Base-by-base conservation (phyloP, 768 basidiomycete species). In the Psilocybe cyanescens region DNA sequence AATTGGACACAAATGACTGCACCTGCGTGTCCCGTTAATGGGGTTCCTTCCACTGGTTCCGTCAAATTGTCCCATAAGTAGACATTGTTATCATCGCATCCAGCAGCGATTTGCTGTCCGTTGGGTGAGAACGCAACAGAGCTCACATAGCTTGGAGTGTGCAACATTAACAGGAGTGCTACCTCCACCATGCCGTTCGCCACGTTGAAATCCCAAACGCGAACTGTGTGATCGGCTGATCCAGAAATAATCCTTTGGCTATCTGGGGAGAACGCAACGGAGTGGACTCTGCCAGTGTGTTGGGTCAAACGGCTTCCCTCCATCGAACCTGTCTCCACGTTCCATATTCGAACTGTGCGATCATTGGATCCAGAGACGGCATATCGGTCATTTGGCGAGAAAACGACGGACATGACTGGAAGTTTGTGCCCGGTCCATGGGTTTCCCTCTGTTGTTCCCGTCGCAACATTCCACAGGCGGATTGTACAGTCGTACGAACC, bases 211-310 rank as follows among this genome's bases (percentile, higher is more conserved):
- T 4, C 46, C 55, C 78, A 79, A 17, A 79, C 59, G 24, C 73
- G 63, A 19, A 78, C 68, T 28, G 70, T 76, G 7, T 72, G 65
- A 56, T 79, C 78, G 49, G 67, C 56, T 28, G 79, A 80, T 16
- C 75, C 75, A 35, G 79, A 79, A 2, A 71, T 75, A 29, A 78
- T 62, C 28, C 68, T 70, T 33, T 16, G 9, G 2, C 61, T 66
- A 58, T 71, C 66, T 14, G 64, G 63, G 8, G 67, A 68, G 37
- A 67, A 67, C 3, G 67, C 53, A 33, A 68, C 65, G 12, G 67
- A 65, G 8, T 17, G 41, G 39, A 71, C 63, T 14, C n/a, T 14
- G 28, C 57, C 57, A 7, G 19, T 55, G 48, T 63, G 62, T 8
- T 48, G 54, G 3, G 11, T 45, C 19, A 61, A 37, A 1, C 1